phyloP scores from a whole-genome alignment of 805 yeast species.

The Saturnispora galanensis region DNA sequence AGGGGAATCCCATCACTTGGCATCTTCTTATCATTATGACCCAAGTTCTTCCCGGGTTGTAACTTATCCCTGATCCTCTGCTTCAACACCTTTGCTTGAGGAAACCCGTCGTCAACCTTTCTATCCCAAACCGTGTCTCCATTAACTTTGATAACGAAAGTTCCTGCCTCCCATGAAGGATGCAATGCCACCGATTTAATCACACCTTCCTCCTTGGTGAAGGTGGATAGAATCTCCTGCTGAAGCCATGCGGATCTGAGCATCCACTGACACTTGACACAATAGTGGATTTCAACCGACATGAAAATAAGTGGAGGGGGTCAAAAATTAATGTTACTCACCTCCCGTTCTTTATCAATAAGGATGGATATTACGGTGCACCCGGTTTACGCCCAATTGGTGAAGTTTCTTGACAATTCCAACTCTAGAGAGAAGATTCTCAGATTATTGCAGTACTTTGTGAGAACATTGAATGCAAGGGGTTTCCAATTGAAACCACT shows the following conservation, averaged over 20 bases:
- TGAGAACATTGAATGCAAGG: conserved; percentile 29
- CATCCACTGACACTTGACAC: conserved; percentile 84
- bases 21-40: conserved; percentile 46
- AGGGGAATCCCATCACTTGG: too few relatives aligned
- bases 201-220: conserved; percentile 30
- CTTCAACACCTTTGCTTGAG: conserved; percentile 75
- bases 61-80: conserved; percentile 50
- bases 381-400: conserved; percentile 54
- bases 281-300: conserved; percentile 57
- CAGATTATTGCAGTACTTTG: conserved; percentile 71
- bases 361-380: conserved; percentile 28
- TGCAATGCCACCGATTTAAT: conserved; percentile 43
- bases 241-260: conserved; percentile 80
- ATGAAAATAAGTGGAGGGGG: background rate
- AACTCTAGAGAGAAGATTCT: conserved; percentile 75
- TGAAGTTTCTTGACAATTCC: conserved; percentile 51
- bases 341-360: background rate
- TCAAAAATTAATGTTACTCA: background rate
- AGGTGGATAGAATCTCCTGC: conserved; percentile 80
- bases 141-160: conserved; percentile 40
- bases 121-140: conserved; percentile 50
- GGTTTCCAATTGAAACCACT: background rate
- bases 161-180: conserved; percentile 40
- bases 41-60: conserved; percentile 45
- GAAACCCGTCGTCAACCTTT: conserved; percentile 61